Evolutionary conservation across 106 monocot genomes (phyloP), one percentile per base, ranked within the genome.

Genomic region (Iris macrosiphon): DNA sequence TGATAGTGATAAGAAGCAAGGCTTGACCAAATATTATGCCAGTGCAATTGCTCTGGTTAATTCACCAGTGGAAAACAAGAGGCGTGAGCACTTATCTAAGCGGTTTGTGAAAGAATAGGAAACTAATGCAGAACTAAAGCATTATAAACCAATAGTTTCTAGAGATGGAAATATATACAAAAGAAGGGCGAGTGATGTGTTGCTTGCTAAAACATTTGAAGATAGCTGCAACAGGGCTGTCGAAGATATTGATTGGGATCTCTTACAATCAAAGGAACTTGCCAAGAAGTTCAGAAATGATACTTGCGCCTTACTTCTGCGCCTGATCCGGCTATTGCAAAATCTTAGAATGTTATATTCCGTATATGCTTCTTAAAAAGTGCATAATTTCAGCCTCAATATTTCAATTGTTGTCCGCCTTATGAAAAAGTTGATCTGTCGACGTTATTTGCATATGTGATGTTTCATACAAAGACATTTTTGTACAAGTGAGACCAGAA

Each of bases 201-300:
- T 79, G 28, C 62, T 72, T 70, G 67, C 63, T 25, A 92, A 79
- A 54, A 69, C 12, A 44, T 56, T 41, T 61, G 85, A 86, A 39
- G 75, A 85, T 58, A 62, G 46, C 22, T 47, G 19, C 24, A 72
- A 40, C 25, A 59, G 22, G 48, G 82, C 82, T 40, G 91, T 92
- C 18, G 91, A 92, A 76, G 91, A 92, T 67, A 92, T 92, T 31
- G 79, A 82, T 55, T 82, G 91, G 85, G 79, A 92, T 74, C 91
- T 6, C 74, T 92, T 48, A 92, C 91, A 30, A 76, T 92, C 31
- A 92, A 79, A 43, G 91, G 91, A 38, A 82, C 86, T n/a, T 86
- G 86, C 52, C 91, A 92, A 52, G 91, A 92, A 66, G 64, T 92
- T 52, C 86, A 85, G 56, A 92, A 92, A 58, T 72, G 73, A 14